Conservation (phyloP, 2,329 filamentous ascomycete species). For the Aspergillus cejpii region DNA sequence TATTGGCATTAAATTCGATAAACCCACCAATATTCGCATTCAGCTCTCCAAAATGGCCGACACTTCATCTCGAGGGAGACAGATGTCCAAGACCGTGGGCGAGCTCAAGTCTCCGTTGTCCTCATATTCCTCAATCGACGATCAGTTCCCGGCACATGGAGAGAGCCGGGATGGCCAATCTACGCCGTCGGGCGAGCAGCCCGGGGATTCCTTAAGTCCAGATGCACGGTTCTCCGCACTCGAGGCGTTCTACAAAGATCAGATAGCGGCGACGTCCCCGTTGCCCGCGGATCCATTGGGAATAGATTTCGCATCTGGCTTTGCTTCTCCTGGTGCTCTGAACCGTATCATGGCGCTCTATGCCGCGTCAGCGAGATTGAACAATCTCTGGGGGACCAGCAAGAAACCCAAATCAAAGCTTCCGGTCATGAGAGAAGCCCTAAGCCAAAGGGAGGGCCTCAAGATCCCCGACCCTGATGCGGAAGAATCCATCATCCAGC, state of each 20-base stretch:
- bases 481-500: conserved; percentile 56
- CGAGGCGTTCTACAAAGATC: conserved; percentile 72
- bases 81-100: conserved; percentile 34
- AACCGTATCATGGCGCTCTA: conserved; percentile 90
- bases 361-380: conserved; percentile 51
- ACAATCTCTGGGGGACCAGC: conserved; percentile 45
- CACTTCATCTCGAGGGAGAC: conserved; percentile 34
- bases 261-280: conserved; percentile 59
- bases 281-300: conserved; percentile 51
- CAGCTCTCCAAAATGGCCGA: conserved; percentile 67
- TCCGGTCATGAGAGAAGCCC: conserved; percentile 73
- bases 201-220: conserved; percentile 45
- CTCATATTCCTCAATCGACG: conserved; percentile 32
- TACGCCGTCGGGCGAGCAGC: conserved; percentile 31
- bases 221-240: conserved; percentile 69
- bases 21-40: conserved; percentile 74
- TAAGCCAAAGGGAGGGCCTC: conserved; percentile 64
- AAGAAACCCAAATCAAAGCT: conserved; percentile 63
- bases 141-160: conserved; percentile 22
- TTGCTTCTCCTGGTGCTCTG: conserved; percentile 71
- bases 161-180: conserved; percentile 28
- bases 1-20: conserved; percentile 83
- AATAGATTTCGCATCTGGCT: conserved; percentile 40
- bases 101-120: conserved; percentile 37
- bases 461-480: conserved; percentile 53